Percentiles rank a stretch among this genome's conserved stretches.
phyloP scores from a whole-genome alignment of 805 yeast genomes.

The Saturnispora serradocipensis region DNA sequence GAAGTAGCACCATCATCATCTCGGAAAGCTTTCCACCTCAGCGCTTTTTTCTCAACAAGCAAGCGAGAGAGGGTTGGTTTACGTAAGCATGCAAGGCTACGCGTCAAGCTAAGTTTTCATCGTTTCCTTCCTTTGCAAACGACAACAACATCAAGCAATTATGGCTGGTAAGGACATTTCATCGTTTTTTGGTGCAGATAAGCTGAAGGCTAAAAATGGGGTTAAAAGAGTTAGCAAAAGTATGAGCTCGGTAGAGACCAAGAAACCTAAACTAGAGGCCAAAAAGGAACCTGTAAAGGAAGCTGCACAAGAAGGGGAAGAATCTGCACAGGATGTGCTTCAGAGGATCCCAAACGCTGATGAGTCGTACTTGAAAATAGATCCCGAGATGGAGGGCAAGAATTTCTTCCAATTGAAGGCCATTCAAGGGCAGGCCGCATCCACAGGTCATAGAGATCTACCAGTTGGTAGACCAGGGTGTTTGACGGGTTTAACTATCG shows the following conservation, averaged over 20 bases:
- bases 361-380: slow-evolving; percentile 27
- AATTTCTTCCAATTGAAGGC: slow-evolving; percentile 49
- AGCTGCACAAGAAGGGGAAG: neutral
- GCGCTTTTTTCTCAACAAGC: neutral
- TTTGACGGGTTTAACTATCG: slow-evolving; percentile 79
- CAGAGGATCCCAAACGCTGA: slow-evolving; percentile 67
- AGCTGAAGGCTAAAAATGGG: slow-evolving; percentile 13
- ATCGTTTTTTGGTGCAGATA: slow-evolving; percentile 22
- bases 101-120: neutral
- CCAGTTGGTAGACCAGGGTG: slow-evolving; percentile 86
- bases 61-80: neutral
- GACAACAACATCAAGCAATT: neutral
- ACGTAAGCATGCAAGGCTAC: slow-evolving; percentile 1
- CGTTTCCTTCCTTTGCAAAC: neutral
- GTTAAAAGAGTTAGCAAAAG: slow-evolving; percentile 4
- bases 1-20: slow-evolving; percentile 2
- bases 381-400: slow-evolving; percentile 42
- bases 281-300: neutral
- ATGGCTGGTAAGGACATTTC: slow-evolving; percentile 6
- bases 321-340: slow-evolving; percentile 47
- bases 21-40: slow-evolving; percentile 1
- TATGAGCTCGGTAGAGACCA: neutral
- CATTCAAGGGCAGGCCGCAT: slow-evolving; percentile 28
- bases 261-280: slow-evolving; percentile 7
- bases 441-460: slow-evolving; percentile 23